A percentile compares a stretch with the other conserved stretches of the same genome.
phyloP scores from a whole-genome alignment of 78 protist species.

The Isochrysis galbana region DNA sequence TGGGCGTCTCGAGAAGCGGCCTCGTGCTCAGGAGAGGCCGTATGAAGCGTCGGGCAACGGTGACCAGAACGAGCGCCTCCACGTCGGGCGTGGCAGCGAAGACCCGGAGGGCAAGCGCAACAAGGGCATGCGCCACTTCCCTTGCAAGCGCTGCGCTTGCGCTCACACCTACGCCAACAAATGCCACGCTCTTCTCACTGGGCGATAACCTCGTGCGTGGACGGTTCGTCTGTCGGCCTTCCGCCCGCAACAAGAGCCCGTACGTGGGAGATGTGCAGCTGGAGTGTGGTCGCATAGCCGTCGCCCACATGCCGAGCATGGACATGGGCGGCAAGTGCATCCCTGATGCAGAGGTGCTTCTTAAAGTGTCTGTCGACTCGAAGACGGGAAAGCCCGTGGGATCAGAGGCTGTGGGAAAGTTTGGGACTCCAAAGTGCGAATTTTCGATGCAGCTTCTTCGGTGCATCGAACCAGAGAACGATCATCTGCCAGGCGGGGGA shows the following conservation, averaged over 20 bases:
- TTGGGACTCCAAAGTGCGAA: slow-evolving; percentile 25
- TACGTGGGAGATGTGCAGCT: background rate
- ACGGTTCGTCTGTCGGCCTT: background rate
- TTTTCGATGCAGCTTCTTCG: background rate
- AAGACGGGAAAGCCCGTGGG: background rate
- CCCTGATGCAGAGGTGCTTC: background rate
- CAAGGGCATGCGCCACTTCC: too few relatives aligned
- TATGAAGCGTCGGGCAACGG: too few relatives aligned
- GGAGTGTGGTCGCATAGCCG: background rate
- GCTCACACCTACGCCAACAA: too few relatives aligned
- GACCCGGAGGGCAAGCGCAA: too few relatives aligned
- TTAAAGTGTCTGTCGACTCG: background rate
- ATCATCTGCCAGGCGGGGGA: background rate
- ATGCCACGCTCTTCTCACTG: background rate
- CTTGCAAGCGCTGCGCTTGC: too few relatives aligned
- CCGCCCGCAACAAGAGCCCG: background rate
- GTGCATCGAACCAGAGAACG: slow-evolving; percentile 14
- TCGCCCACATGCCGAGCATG: slow-evolving; percentile 9
- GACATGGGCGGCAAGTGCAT: slow-evolving; percentile 17
- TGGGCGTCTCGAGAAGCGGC: too few relatives aligned
- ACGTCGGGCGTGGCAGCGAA: too few relatives aligned
- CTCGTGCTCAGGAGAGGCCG: too few relatives aligned
- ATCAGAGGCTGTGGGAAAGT: background rate
- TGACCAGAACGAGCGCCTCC: too few relatives aligned
- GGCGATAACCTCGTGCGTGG: background rate